These are phyloP conservation scores for Phellopilus nigrolimitatus DNA, from an alignment of 1,284 basidiomycete species.

Conservation along the genomic window DNA sequence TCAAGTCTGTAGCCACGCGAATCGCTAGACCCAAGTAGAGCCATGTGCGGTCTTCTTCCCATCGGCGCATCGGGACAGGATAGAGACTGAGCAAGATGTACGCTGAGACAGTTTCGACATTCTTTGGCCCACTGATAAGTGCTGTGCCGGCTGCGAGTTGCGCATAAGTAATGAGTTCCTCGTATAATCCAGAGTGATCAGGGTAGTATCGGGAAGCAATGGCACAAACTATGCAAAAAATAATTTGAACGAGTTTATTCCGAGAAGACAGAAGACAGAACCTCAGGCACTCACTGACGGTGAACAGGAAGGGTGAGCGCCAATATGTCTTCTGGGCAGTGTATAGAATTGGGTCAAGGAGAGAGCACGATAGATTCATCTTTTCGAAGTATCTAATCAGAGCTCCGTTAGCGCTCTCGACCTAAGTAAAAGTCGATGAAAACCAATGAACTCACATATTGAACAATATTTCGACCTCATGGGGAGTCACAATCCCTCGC, in stretches of 20 bases:
- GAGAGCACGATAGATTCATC: conserved; percentile 68
- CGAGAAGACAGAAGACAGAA: neutral
- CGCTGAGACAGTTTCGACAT: conserved; percentile 68
- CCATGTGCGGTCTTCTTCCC: conserved; percentile 80
- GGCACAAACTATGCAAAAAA: conserved; percentile 65
- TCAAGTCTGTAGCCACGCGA: conserved; percentile 76
- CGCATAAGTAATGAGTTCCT: conserved; percentile 63
- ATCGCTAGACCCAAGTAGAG: conserved; percentile 76
- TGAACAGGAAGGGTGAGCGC: conserved; percentile 78
- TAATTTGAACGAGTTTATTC: neutral
- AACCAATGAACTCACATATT: conserved; percentile 50
- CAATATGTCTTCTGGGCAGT: conserved; percentile 67
- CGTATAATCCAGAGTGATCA: conserved; percentile 61
- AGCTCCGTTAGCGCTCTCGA: conserved; percentile 17
- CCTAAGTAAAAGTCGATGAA: neutral
- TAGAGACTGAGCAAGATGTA: conserved; percentile 72
- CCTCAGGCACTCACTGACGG: conserved; percentile 57
- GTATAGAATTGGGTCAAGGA: conserved; percentile 72
- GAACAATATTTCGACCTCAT: conserved; percentile 75
- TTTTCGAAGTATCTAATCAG: conserved; percentile 60
- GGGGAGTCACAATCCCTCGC: conserved; percentile 60
- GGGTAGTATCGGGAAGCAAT: conserved; percentile 70
- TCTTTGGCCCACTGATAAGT: conserved; percentile 67
- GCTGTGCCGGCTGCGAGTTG: conserved; percentile 69
- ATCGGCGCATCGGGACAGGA: conserved; percentile 64